phyloP scores from a whole-genome alignment of 2,329 filamentous ascomycete species.

The Myriosclerotinia curreyana region DNA sequence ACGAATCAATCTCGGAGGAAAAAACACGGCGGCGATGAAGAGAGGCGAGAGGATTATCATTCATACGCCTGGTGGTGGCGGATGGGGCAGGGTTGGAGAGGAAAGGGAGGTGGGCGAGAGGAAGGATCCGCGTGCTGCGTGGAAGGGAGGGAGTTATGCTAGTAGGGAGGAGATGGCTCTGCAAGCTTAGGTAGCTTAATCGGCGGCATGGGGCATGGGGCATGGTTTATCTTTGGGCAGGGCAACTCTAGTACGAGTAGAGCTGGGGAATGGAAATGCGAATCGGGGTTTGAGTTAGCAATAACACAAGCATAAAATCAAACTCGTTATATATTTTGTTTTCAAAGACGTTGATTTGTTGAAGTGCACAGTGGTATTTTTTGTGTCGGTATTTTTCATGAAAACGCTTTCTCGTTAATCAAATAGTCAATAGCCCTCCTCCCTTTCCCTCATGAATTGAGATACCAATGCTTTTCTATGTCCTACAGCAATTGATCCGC shows the following conservation, averaged over 20 bases:
- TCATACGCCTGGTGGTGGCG: conserved; percentile 74
- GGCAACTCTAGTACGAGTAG: no score
- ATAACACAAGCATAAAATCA: neutral
- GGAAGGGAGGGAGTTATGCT: conserved; percentile 58
- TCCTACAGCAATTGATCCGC: conserved; percentile 15
- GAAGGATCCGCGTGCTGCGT: conserved; percentile 57
- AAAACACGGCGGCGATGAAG: conserved; percentile 76
- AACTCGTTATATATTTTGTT: neutral
- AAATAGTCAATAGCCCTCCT: conserved; percentile 7
- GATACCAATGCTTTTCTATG: conserved; percentile 27
- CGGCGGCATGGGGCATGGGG: no score
- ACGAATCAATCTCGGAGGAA: conserved; percentile 70
- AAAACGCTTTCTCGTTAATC: conserved; percentile 1
- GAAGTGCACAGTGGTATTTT: neutral
- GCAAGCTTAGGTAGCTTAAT: conserved; percentile 45
- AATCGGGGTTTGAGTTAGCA: neutral
- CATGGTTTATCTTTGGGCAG: no score
- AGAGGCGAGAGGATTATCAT: conserved; percentile 76
- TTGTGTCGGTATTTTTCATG: neutral
- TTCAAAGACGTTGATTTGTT: neutral
- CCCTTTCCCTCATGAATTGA: conserved; percentile 2
- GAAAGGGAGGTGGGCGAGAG: conserved; percentile 51
- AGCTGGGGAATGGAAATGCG: neutral
- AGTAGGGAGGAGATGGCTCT: conserved; percentile 57
- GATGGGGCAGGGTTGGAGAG: conserved; percentile 64